Conservation (phyloP, 345 rosid species). For the Eucalyptus erythrocorys region DNA sequence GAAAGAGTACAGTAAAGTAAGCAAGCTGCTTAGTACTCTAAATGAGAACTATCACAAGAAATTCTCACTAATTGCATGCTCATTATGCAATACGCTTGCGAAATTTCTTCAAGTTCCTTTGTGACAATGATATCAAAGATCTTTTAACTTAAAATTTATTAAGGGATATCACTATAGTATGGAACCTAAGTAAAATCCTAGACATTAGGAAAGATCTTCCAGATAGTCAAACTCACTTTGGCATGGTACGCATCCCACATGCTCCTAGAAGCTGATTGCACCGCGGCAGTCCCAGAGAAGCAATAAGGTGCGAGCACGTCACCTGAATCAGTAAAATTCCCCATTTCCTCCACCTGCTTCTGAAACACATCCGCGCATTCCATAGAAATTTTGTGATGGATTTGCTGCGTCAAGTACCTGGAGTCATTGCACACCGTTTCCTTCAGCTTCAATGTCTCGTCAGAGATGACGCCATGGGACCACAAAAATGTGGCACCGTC, state of each 20-base stretch:
- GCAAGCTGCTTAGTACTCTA: not conserved
- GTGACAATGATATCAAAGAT: not conserved
- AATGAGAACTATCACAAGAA: not conserved
- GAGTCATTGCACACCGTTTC: slow-evolving; percentile 20
- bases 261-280: not conserved
- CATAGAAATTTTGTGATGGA: not conserved
- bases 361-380: not conserved
- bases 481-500: slow-evolving; percentile 15
- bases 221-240: not conserved
- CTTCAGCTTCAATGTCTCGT: slow-evolving; percentile 11
- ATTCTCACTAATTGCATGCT: not conserved
- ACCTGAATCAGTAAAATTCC: not conserved
- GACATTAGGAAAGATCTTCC: not conserved
- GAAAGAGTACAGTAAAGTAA: not conserved
- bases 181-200: not conserved
- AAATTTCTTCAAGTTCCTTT: not conserved
- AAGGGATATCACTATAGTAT: not conserved
- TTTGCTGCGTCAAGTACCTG: not conserved
- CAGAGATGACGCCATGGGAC: slow-evolving; percentile 28
- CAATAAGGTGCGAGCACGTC: not conserved
- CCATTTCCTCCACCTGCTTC: not conserved
- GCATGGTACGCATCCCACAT: not conserved
- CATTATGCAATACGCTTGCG: not conserved
- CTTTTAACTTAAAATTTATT: too few species aligned
- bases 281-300: not conserved